Conservation (phyloP, 257 asterid genomes). For the Solanum paucissectum region DNA sequence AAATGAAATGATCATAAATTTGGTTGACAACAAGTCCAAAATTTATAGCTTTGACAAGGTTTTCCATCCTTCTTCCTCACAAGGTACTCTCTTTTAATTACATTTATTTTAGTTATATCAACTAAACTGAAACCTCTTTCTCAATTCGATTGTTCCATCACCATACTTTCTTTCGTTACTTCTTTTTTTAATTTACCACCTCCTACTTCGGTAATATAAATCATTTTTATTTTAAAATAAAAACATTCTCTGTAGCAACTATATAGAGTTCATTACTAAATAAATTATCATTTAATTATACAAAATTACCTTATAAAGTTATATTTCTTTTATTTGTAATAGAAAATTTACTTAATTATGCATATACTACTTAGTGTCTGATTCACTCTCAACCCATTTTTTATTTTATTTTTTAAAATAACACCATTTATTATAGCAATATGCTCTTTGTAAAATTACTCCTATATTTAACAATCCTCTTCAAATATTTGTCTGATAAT, state of each 20-base stretch:
- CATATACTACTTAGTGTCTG: neutral
- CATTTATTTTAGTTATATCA: neutral
- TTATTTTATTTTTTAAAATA: too few species aligned
- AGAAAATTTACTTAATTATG: neutral
- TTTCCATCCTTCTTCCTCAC: constrained; percentile 3
- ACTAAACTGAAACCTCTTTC: neutral
- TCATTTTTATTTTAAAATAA: neutral
- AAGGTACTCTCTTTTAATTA: neutral
- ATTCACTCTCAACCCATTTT: neutral
- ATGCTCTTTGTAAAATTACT: neutral
- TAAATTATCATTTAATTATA: neutral
- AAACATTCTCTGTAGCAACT: neutral
- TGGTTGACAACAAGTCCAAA: constrained; percentile 1
- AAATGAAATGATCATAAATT: neutral
- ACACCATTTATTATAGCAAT: neutral
- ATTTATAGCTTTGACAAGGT: constrained; percentile 9
- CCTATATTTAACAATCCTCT: neutral
- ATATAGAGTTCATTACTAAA: neutral
- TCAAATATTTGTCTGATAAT: neutral
- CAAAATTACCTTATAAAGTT: neutral
- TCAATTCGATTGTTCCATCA: neutral
- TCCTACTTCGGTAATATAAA: neutral
- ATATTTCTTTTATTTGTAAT: too few species aligned
- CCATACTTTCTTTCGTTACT: neutral
- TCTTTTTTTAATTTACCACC: neutral